Evolutionary conservation across 2,329 filamentous ascomycete genomes (phyloP).

Genomic region (Didymosphaeria variabile): DNA sequence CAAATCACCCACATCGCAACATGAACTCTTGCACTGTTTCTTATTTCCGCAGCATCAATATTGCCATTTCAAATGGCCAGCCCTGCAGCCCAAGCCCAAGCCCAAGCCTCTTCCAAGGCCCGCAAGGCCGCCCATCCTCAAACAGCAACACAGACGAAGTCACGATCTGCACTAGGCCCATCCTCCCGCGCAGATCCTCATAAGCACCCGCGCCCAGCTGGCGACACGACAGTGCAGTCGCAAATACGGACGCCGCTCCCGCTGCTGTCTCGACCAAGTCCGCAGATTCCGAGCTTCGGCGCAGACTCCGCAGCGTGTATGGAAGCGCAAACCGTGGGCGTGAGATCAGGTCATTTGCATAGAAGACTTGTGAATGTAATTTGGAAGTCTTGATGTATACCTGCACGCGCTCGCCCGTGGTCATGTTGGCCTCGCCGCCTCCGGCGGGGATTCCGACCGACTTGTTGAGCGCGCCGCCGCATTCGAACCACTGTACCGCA

Average conservation of each 20-base stretch:
- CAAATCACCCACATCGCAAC: too few species aligned
- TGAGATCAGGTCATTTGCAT: not conserved
- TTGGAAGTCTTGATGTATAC: not conserved
- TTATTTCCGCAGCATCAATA: too few species aligned
- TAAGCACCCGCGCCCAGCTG: not conserved
- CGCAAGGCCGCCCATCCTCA: not conserved
- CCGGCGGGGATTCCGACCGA: not conserved
- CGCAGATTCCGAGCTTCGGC: not conserved
- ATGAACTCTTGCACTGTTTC: too few species aligned
- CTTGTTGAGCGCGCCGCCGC: not conserved
- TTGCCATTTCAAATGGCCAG: not conserved
- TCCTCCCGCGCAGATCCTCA: not conserved
- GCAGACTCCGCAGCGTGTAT: not conserved
- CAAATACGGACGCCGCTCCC: not conserved
- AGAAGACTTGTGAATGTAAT: too few species aligned
- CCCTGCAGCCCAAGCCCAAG: not conserved
- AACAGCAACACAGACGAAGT: slow-evolving; percentile 2
- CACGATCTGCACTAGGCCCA: slow-evolving; percentile 4
- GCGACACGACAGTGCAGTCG: not conserved
- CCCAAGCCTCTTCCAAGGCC: not conserved
- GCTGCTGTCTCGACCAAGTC: not conserved
- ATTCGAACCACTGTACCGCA: not conserved
- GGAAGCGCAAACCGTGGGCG: not conserved
- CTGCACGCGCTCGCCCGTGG: not conserved
- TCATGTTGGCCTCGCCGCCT: not conserved